A percentile compares a stretch with the other conserved stretches of the same genome.
Evolutionary conservation across 139 green algal genomes (phyloP).

Genomic region (Chlamydomonas sp.): DNA sequence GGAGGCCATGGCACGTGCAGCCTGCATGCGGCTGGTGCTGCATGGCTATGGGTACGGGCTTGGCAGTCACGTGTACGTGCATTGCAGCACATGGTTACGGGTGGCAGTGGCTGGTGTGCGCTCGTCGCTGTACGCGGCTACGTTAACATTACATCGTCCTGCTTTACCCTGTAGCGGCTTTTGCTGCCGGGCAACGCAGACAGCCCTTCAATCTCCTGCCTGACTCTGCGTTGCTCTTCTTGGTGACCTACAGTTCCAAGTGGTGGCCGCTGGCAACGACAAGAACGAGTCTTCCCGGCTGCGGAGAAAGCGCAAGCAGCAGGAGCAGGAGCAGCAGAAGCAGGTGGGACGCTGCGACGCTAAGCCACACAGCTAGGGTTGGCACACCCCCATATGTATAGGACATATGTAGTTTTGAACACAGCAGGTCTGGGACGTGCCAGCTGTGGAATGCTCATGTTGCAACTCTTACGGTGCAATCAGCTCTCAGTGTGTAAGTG

Average conservation of each 20-base stretch:
- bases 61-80: not conserved
- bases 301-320: slow-evolving; percentile 69
- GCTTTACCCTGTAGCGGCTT: not conserved
- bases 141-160: not conserved
- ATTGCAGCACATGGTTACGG: not conserved
- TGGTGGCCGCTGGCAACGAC: slow-evolving; percentile 46
- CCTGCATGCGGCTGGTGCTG: too few species aligned
- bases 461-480: too few species aligned
- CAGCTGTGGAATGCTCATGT: too few species aligned
- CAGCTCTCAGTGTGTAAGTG: too few species aligned
- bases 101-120: too few species aligned
- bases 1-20: too few species aligned
- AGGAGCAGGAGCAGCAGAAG: slow-evolving; percentile 40
- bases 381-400: too few species aligned
- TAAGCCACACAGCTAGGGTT: too few species aligned
- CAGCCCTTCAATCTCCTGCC: not conserved
- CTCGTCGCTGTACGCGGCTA: too few species aligned
- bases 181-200: not conserved
- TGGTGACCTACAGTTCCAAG: slow-evolving; percentile 38
- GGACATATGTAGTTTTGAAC: not conserved
- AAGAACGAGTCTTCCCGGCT: slow-evolving; percentile 60
- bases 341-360: not conserved
- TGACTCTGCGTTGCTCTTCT: not conserved
- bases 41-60: too few species aligned
- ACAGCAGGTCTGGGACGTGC: too few species aligned